phyloP scores from a whole-genome alignment of 805 yeast genomes.

The Saccharomyces mikatae region DNA sequence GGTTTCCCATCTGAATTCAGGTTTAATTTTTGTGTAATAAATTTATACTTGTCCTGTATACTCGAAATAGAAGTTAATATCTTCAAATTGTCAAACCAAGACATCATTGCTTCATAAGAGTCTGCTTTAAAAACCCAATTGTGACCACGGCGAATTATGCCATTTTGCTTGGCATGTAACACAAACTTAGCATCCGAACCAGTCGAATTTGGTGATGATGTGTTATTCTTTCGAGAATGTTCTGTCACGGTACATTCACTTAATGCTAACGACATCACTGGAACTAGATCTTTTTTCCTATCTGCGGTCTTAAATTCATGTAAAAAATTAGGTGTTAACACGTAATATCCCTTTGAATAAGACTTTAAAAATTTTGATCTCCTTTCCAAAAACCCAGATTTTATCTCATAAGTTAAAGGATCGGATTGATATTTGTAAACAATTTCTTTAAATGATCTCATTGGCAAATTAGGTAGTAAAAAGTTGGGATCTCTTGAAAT shows the following conservation, averaged over 20 bases:
- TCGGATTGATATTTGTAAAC: constrained; percentile 61
- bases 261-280: constrained; percentile 73
- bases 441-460: constrained; percentile 55
- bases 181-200: constrained; percentile 64
- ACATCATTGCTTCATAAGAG: constrained; percentile 66
- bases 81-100: constrained; percentile 77
- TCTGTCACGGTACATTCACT: constrained; percentile 77
- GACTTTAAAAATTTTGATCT: constrained; percentile 86
- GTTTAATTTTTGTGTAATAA: constrained; percentile 27
- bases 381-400: constrained; percentile 78
- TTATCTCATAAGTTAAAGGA: constrained; percentile 56
- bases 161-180: constrained; percentile 64
- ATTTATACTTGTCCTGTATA: constrained; percentile 50
- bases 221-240: constrained; percentile 65
- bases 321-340: constrained; percentile 75
- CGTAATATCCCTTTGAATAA: constrained; percentile 87
- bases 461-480: constrained; percentile 52
- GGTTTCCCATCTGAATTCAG: constrained; percentile 13
- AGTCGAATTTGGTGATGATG: constrained; percentile 1
- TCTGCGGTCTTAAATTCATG: constrained; percentile 87
- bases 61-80: constrained; percentile 53
- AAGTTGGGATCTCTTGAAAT: constrained; percentile 65
- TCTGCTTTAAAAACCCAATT: constrained; percentile 95
- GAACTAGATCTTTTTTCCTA: constrained; percentile 70
- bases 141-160: constrained; percentile 71